A percentile compares a stretch with the other conserved stretches of the same genome.
Conservation (phyloP, 2,329 filamentous ascomycete genomes). For the Pseudogymnoascus sp. region DNA sequence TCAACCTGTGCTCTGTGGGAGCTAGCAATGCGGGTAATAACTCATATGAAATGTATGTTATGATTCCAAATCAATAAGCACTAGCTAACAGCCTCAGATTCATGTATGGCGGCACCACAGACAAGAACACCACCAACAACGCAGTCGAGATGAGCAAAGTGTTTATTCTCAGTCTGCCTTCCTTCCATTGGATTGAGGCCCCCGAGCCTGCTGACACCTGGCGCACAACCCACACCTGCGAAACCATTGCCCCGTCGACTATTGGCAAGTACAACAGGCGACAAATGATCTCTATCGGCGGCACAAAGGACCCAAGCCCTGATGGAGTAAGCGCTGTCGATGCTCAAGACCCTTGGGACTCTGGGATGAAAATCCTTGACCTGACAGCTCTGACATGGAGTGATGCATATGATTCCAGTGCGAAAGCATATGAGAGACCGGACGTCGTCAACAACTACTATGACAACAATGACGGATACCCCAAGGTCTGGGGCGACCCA, state of each 20-base stretch:
- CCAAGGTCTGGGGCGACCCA: neutral
- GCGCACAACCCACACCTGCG: conserved; percentile 14
- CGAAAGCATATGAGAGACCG: conserved; percentile 14
- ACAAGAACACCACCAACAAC: neutral
- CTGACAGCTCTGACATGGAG: conserved; percentile 17
- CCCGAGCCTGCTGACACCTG: conserved; percentile 10
- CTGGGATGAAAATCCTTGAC: conserved; percentile 18
- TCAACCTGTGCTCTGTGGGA: conserved; percentile 10
- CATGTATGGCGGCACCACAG: conserved; percentile 10
- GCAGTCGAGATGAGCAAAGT: conserved; percentile 12
- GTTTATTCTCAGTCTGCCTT: conserved; percentile 19
- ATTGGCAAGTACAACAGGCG: conserved; percentile 4
- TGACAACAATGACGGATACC: neutral
- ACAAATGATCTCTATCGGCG: conserved; percentile 19
- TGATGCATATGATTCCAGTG: conserved; percentile 11
- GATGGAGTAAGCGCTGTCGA: neutral
- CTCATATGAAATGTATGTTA: conserved; percentile 16
- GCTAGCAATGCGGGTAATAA: conserved; percentile 11
- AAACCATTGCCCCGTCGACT: conserved; percentile 13
- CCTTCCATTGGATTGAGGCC: conserved; percentile 19
- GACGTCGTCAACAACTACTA: conserved; percentile 17
- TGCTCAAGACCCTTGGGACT: neutral
- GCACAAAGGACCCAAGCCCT: neutral
- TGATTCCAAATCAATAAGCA: neutral
- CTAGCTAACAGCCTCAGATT: conserved; percentile 10